Evolutionary conservation across 1,284 basidiomycete genomes (phyloP), one percentile per base, ranked within the genome.

Genomic region (Mrakiaceae sp.): DNA sequence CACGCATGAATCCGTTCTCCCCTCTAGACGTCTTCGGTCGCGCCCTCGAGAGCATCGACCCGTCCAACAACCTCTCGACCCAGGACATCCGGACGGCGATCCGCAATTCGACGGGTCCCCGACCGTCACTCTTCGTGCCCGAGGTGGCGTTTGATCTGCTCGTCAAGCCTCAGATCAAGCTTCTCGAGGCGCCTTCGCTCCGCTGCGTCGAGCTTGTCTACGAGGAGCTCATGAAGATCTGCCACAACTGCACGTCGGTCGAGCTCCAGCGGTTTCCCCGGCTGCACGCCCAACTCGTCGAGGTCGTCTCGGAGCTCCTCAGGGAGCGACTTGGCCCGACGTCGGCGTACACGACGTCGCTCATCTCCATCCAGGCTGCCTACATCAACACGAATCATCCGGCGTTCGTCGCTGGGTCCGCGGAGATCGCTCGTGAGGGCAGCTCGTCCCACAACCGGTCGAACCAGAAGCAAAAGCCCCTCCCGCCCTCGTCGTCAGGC

Each of bases 161-260:
- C 64, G 93, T 99, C 71, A 98, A 98, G 76, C 96, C 96, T 0
- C 96, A 99, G 77, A 98, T 99, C 78, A 96, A 96, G 78, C 81
- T 98, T 46, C 79, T 99, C 67, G 94, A 98, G 76, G 83, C 90
- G 5, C 95, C 96, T 6, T 89, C 89, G 77, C 77, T 97, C 77
- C 83, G 95, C 52, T 99, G 96, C 72, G 96, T 98, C 44, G 96
- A 98, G 77, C 79, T 99, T 69, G 96, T 98, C 10, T 98, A 98
- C 75, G 96, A 99, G 76, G 96, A 99, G 77, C 80, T 99, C 63
- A 97, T 99, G 73, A 98, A 98, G 81, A 96, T 99, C 67, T 98
- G 96, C 77, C 96, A 99, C 77, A 98, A 95, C 48, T 47, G 59
- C 6, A 60, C 42, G 16, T 16, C 8, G 5, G 49, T 40, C 43